Evolutionary conservation across 257 asterid species (phyloP).

Genomic region (Solanum chaucha): DNA sequence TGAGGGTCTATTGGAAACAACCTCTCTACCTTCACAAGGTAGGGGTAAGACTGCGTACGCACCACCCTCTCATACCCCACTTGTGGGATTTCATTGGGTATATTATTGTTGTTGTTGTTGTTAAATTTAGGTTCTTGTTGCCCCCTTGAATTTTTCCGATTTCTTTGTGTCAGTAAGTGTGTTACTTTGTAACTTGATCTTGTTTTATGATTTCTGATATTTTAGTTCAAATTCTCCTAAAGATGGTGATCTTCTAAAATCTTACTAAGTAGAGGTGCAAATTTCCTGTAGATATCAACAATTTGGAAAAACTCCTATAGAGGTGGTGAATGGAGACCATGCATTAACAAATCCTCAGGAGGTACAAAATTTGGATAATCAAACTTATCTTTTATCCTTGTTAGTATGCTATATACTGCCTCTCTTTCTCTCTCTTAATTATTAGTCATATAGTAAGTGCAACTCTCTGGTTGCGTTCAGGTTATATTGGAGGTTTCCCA

Average conservation of each 20-base stretch:
- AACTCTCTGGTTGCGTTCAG: background rate
- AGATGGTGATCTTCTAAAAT: constrained; percentile 8
- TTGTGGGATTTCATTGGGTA: too few species aligned
- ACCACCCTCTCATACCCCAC: too few species aligned
- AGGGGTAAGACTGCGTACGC: too few species aligned
- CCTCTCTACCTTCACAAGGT: too few species aligned
- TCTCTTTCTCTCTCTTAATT: background rate
- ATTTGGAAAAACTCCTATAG: constrained; percentile 86
- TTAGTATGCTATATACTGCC: background rate
- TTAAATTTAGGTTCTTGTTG: background rate
- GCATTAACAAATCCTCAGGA: constrained; percentile 66
- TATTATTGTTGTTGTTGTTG: background rate
- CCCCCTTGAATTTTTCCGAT: background rate
- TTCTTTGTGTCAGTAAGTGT: background rate
- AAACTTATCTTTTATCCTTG: background rate
- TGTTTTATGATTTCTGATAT: background rate
- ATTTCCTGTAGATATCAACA: constrained; percentile 58
- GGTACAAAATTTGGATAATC: constrained; percentile 30
- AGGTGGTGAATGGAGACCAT: constrained; percentile 87
- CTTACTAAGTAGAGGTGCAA: background rate
- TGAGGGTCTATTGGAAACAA: too few species aligned
- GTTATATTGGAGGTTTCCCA: background rate
- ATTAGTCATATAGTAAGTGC: background rate
- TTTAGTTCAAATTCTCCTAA: background rate
- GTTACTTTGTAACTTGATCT: background rate